A percentile compares a stretch with the other conserved stretches of the same genome.
phyloP scores from a whole-genome alignment of 2,329 filamentous ascomycete genomes.

The Hypoxylon sp. region DNA sequence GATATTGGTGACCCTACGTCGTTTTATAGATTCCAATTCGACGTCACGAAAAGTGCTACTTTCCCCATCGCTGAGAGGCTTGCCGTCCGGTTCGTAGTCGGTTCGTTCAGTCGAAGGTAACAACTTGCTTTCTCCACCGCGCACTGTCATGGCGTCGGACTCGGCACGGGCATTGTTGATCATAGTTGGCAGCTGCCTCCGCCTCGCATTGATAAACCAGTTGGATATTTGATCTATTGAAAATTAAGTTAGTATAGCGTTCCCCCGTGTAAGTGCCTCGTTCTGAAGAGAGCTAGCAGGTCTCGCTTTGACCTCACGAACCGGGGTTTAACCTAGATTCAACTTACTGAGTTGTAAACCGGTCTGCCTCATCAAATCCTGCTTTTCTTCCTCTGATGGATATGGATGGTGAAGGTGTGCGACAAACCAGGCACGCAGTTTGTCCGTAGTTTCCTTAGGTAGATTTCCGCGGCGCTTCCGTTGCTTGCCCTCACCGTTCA shows the following conservation, averaged over 20 bases:
- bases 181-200: constrained; percentile 74
- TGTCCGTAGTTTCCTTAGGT: constrained; percentile 90
- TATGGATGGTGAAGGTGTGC: constrained; percentile 86
- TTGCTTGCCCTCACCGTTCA: constrained; percentile 64
- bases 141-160: constrained; percentile 63
- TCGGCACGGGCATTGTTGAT: constrained; percentile 70
- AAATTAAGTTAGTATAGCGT: constrained; percentile 40
- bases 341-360: constrained; percentile 82
- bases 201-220: constrained; percentile 85
- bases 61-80: constrained; percentile 65
- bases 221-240: constrained; percentile 78
- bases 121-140: constrained; percentile 57
- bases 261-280: constrained; percentile 14
- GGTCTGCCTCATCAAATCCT: constrained; percentile 82
- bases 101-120: constrained; percentile 57
- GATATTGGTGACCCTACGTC: constrained; percentile 56
- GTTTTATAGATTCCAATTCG: constrained; percentile 56
- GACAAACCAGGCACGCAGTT: constrained; percentile 84
- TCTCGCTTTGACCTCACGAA: constrained; percentile 2
- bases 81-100: constrained; percentile 58
- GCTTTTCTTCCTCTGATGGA: constrained; percentile 89
- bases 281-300: constrained; percentile 13
- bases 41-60: constrained; percentile 61
- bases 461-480: constrained; percentile 84
- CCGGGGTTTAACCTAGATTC: background rate